phyloP scores from a whole-genome alignment of 305 asterid species.

The Fraxinus floribunda region DNA sequence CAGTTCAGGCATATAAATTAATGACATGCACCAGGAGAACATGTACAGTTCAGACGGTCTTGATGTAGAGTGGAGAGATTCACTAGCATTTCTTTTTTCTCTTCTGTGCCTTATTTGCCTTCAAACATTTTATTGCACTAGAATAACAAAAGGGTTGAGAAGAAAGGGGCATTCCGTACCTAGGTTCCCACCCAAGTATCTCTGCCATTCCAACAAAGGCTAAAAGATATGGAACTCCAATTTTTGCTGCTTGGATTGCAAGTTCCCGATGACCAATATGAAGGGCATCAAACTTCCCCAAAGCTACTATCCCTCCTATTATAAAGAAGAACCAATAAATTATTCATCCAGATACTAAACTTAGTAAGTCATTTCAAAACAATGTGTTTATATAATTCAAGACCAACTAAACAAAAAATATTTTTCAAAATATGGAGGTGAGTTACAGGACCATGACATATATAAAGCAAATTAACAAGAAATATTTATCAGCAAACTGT shows the following conservation, averaged over 20 bases:
- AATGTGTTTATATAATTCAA: not conserved
- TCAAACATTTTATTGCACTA: not conserved
- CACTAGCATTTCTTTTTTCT: not conserved
- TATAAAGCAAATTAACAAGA: not conserved
- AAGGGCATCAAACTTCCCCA: constrained; percentile 98
- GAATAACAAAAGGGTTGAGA: constrained; percentile 6
- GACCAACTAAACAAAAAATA: not conserved
- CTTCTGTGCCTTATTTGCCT: not conserved
- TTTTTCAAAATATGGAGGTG: not conserved
- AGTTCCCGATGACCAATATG: constrained; percentile 97
- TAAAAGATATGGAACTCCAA: constrained; percentile 77
- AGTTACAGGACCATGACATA: not conserved
- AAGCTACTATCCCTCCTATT: constrained; percentile 88
- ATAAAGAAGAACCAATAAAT: constrained; percentile 18
- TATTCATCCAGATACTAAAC: constrained; percentile 7
- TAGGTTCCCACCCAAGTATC: constrained; percentile 91
- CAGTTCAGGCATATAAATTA: not conserved
- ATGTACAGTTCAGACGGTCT: no score
- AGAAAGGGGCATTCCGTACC: constrained; percentile 46
- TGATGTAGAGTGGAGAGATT: not conserved
- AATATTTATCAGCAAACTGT: not conserved
- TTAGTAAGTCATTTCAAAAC: not conserved
- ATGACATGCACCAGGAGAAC: not conserved
- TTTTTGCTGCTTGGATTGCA: constrained; percentile 85
- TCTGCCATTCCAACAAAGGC: constrained; percentile 94